phyloP scores from a whole-genome alignment of 208 protist species.

The Trypanosoma conorhini region DNA sequence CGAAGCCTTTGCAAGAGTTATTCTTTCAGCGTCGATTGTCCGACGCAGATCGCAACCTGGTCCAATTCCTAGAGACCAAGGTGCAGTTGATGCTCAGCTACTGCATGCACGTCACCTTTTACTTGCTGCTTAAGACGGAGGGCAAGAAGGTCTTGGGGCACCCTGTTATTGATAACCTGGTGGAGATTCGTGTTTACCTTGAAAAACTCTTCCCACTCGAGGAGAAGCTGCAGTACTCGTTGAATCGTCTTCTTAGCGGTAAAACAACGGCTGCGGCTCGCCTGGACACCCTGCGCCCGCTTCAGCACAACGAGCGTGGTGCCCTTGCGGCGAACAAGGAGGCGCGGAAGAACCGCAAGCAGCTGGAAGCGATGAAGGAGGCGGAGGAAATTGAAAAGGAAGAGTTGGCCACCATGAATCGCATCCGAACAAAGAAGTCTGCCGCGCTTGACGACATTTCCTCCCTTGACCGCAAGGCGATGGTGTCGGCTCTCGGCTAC shows the following conservation, averaged over 20 bases:
- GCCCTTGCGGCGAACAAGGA: constrained; percentile 38
- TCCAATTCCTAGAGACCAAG: constrained; percentile 90
- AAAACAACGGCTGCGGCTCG: constrained; percentile 66
- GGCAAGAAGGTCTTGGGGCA: constrained; percentile 92
- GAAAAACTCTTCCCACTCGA: constrained; percentile 96
- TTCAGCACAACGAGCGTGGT: constrained; percentile 45
- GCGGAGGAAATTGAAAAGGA: constrained; percentile 84
- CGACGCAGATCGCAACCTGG: constrained; percentile 72
- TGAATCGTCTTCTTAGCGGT: constrained; percentile 93
- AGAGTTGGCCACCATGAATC: constrained; percentile 82
- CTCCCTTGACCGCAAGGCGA: constrained; percentile 35
- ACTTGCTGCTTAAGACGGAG: constrained; percentile 92
- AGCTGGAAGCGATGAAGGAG: constrained; percentile 60
- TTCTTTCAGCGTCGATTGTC: constrained; percentile 80
- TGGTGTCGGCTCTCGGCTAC: constrained; percentile 72
- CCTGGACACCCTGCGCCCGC: constrained; percentile 66
- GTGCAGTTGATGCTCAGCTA: constrained; percentile 95
- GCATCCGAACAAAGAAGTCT: constrained; percentile 81
- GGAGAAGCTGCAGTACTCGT: constrained; percentile 95
- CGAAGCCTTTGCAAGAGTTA: constrained; percentile 80
- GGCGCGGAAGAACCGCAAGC: constrained; percentile 63
- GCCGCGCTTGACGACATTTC: constrained; percentile 33
- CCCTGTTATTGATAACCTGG: constrained; percentile 93
- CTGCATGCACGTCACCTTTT: constrained; percentile 95
- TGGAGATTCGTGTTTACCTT: constrained; percentile 93